phyloP scores from a whole-genome alignment of 306 rosid species.

The Inga oerstediana region DNA sequence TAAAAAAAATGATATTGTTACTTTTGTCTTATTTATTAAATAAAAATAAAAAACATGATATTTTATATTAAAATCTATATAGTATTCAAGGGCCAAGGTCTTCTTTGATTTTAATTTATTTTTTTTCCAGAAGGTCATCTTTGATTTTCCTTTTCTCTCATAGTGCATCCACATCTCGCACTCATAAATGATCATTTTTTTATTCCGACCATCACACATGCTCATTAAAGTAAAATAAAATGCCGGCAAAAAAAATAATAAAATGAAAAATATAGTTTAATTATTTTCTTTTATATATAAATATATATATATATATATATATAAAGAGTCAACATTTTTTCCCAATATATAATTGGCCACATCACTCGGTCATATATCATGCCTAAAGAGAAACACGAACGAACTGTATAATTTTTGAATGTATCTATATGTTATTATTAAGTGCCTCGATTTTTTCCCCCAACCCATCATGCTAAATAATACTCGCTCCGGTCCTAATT shows the following conservation, averaged over 20 bases:
- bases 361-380: neutral
- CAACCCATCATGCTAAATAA: constrained; percentile 3
- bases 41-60: neutral
- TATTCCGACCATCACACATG: neutral
- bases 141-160: neutral
- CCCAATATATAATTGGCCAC: neutral
- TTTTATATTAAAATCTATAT: neutral
- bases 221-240: neutral
- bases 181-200: neutral
- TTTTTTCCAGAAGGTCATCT: neutral
- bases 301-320: neutral
- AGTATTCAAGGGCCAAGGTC: neutral
- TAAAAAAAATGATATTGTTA: neutral
- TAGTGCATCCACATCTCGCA: neutral
- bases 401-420: neutral
- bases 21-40: neutral
- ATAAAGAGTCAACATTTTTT: neutral
- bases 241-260: too few species aligned
- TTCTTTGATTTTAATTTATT: neutral
- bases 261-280: neutral
- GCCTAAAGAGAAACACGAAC: neutral
- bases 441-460: neutral
- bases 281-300: neutral
- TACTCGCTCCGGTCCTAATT: too few species aligned
- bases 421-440: neutral